These are phyloP conservation scores for Lasiosphaeria miniovina DNA, from an alignment of 495 filamentous ascomycete genomes.

Conservation along the genomic window DNA sequence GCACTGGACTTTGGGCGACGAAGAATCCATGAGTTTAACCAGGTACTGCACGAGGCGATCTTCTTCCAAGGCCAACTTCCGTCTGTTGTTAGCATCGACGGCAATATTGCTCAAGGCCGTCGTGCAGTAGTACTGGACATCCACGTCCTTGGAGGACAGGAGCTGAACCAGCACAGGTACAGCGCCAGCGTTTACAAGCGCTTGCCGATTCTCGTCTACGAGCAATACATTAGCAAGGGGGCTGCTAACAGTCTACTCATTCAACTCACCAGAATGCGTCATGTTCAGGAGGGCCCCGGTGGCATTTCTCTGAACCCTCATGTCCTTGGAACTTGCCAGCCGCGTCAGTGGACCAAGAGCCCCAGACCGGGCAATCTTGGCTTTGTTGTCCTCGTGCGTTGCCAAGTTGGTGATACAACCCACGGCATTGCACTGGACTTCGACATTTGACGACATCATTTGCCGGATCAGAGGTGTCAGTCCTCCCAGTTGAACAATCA, in stretches of 20 bases:
- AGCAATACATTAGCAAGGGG: slow-evolving; percentile 25
- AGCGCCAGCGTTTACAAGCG: slow-evolving; percentile 92
- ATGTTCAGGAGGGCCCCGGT: slow-evolving; percentile 96
- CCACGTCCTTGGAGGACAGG: slow-evolving; percentile 85
- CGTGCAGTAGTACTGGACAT: slow-evolving; percentile 99
- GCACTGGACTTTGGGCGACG: slow-evolving; percentile 95
- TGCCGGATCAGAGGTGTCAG: slow-evolving; percentile 90
- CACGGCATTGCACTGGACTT: slow-evolving; percentile 98
- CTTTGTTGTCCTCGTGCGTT: slow-evolving; percentile 98
- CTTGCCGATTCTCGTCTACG: slow-evolving; percentile 91
- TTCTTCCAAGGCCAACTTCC: slow-evolving; percentile 84
- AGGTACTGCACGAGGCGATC: slow-evolving; percentile 85
- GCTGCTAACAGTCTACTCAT: background rate
- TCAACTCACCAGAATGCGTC: slow-evolving; percentile 88
- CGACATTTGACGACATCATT: slow-evolving; percentile 98
- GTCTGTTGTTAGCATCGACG: slow-evolving; percentile 86
- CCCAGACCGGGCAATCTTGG: slow-evolving; percentile 94
- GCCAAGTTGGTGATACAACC: slow-evolving; percentile 98
- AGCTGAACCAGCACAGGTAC: slow-evolving; percentile 95
- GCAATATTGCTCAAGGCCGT: slow-evolving; percentile 98
- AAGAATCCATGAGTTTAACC: slow-evolving; percentile 94
- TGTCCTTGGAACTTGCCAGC: slow-evolving; percentile 94
- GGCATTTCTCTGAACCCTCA: slow-evolving; percentile 96
- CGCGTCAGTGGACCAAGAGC: slow-evolving; percentile 86
- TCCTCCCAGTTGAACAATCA: slow-evolving; percentile 89